Percentiles rank a stretch among this genome's conserved stretches.
Evolutionary conservation across 2,329 filamentous ascomycete genomes (phyloP).

Genomic region (Sclerotinia minor): DNA sequence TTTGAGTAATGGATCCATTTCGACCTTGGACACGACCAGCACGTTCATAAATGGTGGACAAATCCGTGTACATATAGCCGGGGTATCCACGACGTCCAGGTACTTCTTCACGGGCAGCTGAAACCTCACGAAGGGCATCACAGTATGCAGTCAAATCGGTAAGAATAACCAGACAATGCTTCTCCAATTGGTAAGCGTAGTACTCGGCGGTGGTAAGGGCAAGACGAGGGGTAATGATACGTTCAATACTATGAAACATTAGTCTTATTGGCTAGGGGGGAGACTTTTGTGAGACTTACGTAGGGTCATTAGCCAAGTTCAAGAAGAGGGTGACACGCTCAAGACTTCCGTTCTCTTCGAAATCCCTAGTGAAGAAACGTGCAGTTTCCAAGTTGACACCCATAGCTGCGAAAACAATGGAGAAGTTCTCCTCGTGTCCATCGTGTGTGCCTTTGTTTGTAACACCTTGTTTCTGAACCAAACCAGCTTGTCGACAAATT

Average conservation of each 20-base stretch:
- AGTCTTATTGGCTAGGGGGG: constrained; percentile 18
- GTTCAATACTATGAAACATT: constrained; percentile 72
- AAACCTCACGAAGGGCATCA: constrained; percentile 97
- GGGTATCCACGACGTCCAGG: constrained; percentile 98
- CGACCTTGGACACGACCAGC: constrained; percentile 95
- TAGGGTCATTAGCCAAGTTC: constrained; percentile 98
- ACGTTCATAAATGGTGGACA: constrained; percentile 99
- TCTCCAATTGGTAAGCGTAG: constrained; percentile 99
- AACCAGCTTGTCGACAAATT: constrained; percentile 94
- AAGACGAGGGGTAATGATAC: constrained; percentile 98
- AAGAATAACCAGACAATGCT: constrained; percentile 98
- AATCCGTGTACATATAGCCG: constrained; percentile 99
- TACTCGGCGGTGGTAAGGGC: constrained; percentile 98
- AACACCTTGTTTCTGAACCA: constrained; percentile 74
- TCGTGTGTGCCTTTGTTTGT: constrained; percentile 96
- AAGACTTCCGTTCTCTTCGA: constrained; percentile 98
- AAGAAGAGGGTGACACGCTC: constrained; percentile 97
- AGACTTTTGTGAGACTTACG: constrained; percentile 57
- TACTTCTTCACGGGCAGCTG: constrained; percentile 96
- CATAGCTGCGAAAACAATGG: constrained; percentile 99
- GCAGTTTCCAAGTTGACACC: constrained; percentile 99
- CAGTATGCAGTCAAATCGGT: constrained; percentile 98
- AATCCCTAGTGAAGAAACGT: constrained; percentile 97
- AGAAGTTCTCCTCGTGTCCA: constrained; percentile 98
- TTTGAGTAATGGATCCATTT: constrained; percentile 98